These are phyloP conservation scores for Aureobasidium uvarum DNA, from an alignment of 2,329 filamentous ascomycete genomes.

Conservation along the genomic window DNA sequence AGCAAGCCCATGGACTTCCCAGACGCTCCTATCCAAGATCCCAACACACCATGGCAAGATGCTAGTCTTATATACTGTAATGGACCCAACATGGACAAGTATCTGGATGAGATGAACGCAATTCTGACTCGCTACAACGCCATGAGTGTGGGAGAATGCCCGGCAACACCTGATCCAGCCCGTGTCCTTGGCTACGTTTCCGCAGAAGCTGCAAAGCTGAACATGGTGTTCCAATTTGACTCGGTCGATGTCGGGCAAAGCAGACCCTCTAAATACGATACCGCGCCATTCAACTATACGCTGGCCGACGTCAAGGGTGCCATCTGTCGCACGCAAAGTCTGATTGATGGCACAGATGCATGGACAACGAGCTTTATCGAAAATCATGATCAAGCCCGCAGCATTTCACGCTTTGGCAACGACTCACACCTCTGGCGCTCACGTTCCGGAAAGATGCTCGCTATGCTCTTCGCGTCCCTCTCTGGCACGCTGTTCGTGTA, in stretches of 20 bases:
- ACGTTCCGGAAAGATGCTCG: constrained; percentile 56
- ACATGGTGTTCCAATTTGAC: constrained; percentile 58
- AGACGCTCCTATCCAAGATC: constrained; percentile 29
- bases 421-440: constrained; percentile 37
- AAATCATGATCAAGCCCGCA: constrained; percentile 63
- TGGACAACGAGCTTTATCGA: constrained; percentile 65
- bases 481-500: constrained; percentile 58
- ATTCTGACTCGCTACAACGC: constrained; percentile 51
- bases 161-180: constrained; percentile 43
- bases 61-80: constrained; percentile 29
- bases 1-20: constrained; percentile 31
- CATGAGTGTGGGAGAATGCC: constrained; percentile 54
- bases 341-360: constrained; percentile 56
- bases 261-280: constrained; percentile 44
- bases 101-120: constrained; percentile 45
- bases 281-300: constrained; percentile 9
- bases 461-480: constrained; percentile 28
- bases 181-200: constrained; percentile 55
- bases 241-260: constrained; percentile 51
- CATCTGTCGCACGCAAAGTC: constrained; percentile 54
- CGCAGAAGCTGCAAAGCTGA: constrained; percentile 56
- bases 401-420: constrained; percentile 55
- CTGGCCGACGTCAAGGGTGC: constrained; percentile 10
- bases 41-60: constrained; percentile 28
- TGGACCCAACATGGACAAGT: constrained; percentile 48